These are phyloP conservation scores for Linnemannia elongata DNA, from an alignment of 192 early-diverging fungal genomes.

Conservation along the genomic window DNA sequence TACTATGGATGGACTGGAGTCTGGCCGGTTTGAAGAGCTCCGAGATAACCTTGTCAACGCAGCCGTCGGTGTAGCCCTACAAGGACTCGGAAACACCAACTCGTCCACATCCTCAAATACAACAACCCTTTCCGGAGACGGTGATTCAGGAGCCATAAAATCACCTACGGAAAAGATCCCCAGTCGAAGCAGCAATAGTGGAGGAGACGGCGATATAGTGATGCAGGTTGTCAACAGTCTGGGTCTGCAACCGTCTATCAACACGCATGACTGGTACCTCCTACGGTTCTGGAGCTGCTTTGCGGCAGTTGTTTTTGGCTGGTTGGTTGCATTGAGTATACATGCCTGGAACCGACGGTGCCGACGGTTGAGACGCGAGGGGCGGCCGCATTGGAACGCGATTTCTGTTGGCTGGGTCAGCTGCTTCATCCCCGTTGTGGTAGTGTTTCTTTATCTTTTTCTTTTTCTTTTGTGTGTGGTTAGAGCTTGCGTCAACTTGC, in stretches of 20 bases:
- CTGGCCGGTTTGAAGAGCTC: slow-evolving; percentile 16
- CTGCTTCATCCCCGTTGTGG: slow-evolving; percentile 64
- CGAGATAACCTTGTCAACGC: slow-evolving; percentile 4
- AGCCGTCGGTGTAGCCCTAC: background rate
- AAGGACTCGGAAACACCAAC: background rate
- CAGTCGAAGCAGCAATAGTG: background rate
- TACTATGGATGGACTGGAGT: slow-evolving; percentile 2
- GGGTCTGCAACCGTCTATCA: slow-evolving; percentile 64
- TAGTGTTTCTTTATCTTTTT: slow-evolving; percentile 12
- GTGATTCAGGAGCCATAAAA: background rate
- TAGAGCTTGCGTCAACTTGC: too few relatives aligned
- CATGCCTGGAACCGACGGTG: slow-evolving; percentile 60
- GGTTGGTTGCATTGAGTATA: slow-evolving; percentile 56
- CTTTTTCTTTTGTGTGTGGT: background rate
- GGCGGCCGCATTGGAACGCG: slow-evolving; percentile 34
- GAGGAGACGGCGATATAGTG: slow-evolving; percentile 38
- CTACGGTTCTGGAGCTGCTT: slow-evolving; percentile 64
- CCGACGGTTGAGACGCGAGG: slow-evolving; percentile 40
- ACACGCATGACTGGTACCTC: slow-evolving; percentile 66
- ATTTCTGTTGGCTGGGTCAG: slow-evolving; percentile 64
- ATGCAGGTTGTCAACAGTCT: slow-evolving; percentile 53
- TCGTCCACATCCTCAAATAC: background rate
- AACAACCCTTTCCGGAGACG: background rate
- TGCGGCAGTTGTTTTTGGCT: slow-evolving; percentile 42
- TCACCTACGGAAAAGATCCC: background rate